A percentile compares a stretch with the other conserved stretches of the same genome.
These are phyloP conservation scores for Trichoderma atroviride DNA, from an alignment of 2,329 filamentous ascomycete species.

Conservation along the genomic window DNA sequence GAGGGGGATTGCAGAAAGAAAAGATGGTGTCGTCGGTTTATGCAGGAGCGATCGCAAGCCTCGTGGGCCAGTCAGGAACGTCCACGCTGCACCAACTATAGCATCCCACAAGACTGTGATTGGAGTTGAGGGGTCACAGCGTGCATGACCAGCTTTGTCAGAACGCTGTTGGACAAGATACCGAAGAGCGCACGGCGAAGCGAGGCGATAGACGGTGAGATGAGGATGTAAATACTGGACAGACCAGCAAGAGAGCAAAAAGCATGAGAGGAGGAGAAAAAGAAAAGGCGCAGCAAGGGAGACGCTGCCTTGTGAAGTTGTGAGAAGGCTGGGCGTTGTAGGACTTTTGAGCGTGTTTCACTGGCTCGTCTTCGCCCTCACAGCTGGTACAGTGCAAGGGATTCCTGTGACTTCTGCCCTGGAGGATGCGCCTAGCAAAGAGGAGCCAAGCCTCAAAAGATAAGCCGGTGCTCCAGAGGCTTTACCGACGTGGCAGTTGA, in stretches of 20 bases:
- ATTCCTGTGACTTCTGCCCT: background rate
- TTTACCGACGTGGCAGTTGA: constrained; percentile 12
- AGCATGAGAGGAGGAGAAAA: background rate
- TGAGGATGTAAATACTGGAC: background rate
- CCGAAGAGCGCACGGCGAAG: background rate
- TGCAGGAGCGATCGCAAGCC: constrained; percentile 28
- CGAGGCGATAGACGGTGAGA: background rate
- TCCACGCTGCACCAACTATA: constrained; percentile 32
- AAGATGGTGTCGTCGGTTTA: constrained; percentile 26
- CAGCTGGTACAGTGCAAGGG: constrained; percentile 7
- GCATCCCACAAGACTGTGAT: constrained; percentile 30
- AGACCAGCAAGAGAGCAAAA: background rate
- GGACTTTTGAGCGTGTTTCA: constrained; percentile 15
- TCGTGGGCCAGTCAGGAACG: constrained; percentile 33
- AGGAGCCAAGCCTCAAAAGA: constrained; percentile 12
- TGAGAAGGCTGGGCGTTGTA: constrained; percentile 26
- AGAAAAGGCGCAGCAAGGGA: constrained; percentile 18
- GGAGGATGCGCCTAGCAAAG: constrained; percentile 15
- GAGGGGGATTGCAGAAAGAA: constrained; percentile 15
- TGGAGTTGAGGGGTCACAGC: constrained; percentile 28
- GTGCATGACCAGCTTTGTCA: constrained; percentile 28
- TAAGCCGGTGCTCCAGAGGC: constrained; percentile 2
- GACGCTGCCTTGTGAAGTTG: constrained; percentile 7
- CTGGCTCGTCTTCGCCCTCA: constrained; percentile 5
- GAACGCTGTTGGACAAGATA: constrained; percentile 15